phyloP scores from a whole-genome alignment of 148 eudicot genomes.

The Diospyros lotus region DNA sequence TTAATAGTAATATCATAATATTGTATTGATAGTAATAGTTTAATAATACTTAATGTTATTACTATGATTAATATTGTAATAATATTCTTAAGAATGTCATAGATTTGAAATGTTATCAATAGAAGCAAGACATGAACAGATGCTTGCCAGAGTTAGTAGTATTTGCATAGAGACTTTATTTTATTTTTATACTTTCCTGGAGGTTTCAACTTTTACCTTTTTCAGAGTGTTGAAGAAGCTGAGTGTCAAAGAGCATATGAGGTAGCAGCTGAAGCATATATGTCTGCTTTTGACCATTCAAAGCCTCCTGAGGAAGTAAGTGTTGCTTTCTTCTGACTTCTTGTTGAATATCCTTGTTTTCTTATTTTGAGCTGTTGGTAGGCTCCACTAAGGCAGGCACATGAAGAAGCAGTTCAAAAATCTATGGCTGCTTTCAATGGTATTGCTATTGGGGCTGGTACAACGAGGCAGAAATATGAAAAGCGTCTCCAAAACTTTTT shows the following conservation, averaged over 20 bases:
- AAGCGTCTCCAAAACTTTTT: constrained; percentile 64
- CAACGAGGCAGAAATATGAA: constrained; percentile 79
- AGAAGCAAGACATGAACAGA: background rate
- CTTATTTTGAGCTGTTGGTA: constrained; percentile 26
- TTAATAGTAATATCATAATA: too few species aligned
- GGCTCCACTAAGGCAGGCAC: constrained; percentile 86
- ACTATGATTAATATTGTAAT: background rate
- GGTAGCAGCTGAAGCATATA: constrained; percentile 70
- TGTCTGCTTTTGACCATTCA: constrained; percentile 84
- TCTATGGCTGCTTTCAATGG: constrained; percentile 58
- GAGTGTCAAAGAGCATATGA: constrained; percentile 93
- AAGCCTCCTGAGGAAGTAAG: constrained; percentile 96
- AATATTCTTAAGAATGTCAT: background rate
- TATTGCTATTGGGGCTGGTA: constrained; percentile 83
- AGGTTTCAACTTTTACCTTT: constrained; percentile 10
- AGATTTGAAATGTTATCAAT: background rate
- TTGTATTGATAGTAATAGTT: too few species aligned
- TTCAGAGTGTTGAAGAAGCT: constrained; percentile 93
- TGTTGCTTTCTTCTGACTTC: constrained; percentile 7
- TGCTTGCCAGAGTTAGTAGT: background rate
- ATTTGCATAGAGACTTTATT: background rate
- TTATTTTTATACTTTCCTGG: background rate
- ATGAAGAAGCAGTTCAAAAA: constrained; percentile 72
- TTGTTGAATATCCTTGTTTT: constrained; percentile 14
- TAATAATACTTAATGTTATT: too few species aligned